phyloP scores from a whole-genome alignment of 2,329 filamentous ascomycete species.

The Penicillium nordicum region DNA sequence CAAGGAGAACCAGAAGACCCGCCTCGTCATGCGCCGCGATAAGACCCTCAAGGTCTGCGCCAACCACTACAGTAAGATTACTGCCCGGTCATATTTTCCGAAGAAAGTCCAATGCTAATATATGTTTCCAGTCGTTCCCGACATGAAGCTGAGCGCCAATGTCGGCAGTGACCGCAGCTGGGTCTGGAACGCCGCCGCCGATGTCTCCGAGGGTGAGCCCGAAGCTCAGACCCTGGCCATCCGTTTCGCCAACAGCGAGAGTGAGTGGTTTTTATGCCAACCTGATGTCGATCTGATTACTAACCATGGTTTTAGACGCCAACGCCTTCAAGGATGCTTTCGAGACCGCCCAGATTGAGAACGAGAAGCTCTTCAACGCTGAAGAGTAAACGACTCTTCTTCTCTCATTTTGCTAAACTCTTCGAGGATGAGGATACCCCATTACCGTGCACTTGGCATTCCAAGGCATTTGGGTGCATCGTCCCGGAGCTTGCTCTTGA shows the following conservation, averaged over 20 bases:
- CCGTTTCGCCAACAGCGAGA: constrained; percentile 95
- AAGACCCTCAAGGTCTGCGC: constrained; percentile 99
- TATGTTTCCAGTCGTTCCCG: constrained; percentile 70
- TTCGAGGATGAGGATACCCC: constrained; percentile 2
- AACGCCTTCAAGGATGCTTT: constrained; percentile 97
- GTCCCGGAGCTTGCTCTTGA: constrained; percentile 14
- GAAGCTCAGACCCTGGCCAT: constrained; percentile 96
- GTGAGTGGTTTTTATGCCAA: constrained; percentile 53
- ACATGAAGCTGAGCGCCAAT: constrained; percentile 98
- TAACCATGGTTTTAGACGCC: constrained; percentile 62
- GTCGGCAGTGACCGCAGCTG: constrained; percentile 97
- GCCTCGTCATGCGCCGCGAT: constrained; percentile 96
- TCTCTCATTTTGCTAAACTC: constrained; percentile 1
- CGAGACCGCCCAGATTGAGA: constrained; percentile 94
- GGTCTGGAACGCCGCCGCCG: constrained; percentile 98
- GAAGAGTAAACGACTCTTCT: constrained; percentile 39
- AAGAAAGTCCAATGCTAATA: neutral
- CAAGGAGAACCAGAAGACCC: constrained; percentile 96
- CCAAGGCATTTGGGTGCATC: constrained; percentile 13
- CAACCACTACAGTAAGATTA: constrained; percentile 90
- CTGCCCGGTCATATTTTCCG: neutral
- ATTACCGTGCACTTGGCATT: constrained; percentile 7
- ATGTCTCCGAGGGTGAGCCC: constrained; percentile 96
- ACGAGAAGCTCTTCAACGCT: constrained; percentile 73
- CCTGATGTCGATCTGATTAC: neutral